A percentile compares a stretch with the other conserved stretches of the same genome.
Conservation (phyloP, 2,329 filamentous ascomycete species). For the Talaromyces rugulosus region DNA sequence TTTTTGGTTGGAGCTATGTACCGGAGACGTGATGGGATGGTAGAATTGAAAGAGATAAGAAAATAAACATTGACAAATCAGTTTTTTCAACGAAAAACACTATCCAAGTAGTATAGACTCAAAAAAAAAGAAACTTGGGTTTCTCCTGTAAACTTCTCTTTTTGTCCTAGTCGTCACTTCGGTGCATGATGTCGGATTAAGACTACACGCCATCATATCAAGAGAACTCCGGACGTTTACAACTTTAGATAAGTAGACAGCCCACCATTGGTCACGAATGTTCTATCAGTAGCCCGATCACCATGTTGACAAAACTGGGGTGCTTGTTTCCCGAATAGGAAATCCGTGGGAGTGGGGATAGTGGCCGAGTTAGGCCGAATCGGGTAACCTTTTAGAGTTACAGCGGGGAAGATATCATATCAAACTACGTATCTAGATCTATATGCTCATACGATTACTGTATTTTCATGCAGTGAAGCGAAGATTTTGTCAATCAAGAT, state of each 20-base stretch:
- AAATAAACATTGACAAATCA: neutral
- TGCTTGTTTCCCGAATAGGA: neutral
- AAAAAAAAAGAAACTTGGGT: neutral
- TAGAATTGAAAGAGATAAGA: neutral
- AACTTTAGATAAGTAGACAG: neutral
- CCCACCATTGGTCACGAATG: neutral
- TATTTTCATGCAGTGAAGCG: neutral
- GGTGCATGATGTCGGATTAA: neutral
- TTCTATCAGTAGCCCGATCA: neutral
- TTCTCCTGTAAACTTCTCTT: constrained; percentile 2
- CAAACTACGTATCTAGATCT: neutral
- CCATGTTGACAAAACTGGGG: neutral
- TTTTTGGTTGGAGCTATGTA: neutral
- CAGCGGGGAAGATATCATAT: neutral
- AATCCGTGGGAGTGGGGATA: neutral
- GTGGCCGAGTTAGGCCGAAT: neutral
- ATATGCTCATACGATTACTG: neutral
- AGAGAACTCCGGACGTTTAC: neutral
- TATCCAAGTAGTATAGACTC: too few species aligned
- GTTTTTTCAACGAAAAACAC: neutral
- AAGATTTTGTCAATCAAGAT: too few species aligned
- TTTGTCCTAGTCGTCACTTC: neutral
- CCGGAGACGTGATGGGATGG: neutral
- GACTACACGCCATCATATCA: neutral
- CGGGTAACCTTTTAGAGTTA: neutral